A percentile compares a stretch with the other conserved stretches of the same genome.
Conservation (phyloP, 1,139 yeast species). For the Blastobotrys indianensis region DNA sequence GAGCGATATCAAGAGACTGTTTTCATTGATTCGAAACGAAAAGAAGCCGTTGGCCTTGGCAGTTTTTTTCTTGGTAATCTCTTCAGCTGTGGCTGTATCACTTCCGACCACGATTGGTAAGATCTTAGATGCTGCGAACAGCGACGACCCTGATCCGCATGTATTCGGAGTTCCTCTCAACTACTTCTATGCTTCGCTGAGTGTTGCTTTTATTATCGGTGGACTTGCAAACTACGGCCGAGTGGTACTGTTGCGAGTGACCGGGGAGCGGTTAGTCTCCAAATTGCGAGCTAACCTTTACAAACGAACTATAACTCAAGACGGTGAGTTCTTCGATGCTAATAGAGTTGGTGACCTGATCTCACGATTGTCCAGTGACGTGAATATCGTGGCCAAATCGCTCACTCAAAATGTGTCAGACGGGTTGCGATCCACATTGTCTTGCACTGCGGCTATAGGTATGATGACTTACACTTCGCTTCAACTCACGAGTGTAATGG, state of each 20-base stretch:
- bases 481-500: slow-evolving; percentile 68
- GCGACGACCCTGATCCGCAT: slow-evolving; percentile 32
- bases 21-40: slow-evolving; percentile 48
- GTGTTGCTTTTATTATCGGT: slow-evolving; percentile 58
- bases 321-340: slow-evolving; percentile 86
- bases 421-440: slow-evolving; percentile 71
- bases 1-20: slow-evolving; percentile 46
- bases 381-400: slow-evolving; percentile 81
- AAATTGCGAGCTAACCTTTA: slow-evolving; percentile 72
- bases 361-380: slow-evolving; percentile 81
- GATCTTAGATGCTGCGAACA: slow-evolving; percentile 55
- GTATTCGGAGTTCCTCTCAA: slow-evolving; percentile 46
- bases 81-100: slow-evolving; percentile 63
- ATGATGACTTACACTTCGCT: slow-evolving; percentile 90
- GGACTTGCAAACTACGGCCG: slow-evolving; percentile 78
- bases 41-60: slow-evolving; percentile 51
- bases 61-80: slow-evolving; percentile 50
- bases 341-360: slow-evolving; percentile 92
- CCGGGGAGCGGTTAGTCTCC: slow-evolving; percentile 84
- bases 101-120: slow-evolving; percentile 78
- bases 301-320: slow-evolving; percentile 73
- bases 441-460: slow-evolving; percentile 65
- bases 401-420: slow-evolving; percentile 88
- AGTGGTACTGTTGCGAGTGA: slow-evolving; percentile 60
- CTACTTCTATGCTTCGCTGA: slow-evolving; percentile 45